Evolutionary conservation across 208 protist genomes (phyloP), one percentile per base, ranked within the genome.

Genomic region (Porcisia deanei): DNA sequence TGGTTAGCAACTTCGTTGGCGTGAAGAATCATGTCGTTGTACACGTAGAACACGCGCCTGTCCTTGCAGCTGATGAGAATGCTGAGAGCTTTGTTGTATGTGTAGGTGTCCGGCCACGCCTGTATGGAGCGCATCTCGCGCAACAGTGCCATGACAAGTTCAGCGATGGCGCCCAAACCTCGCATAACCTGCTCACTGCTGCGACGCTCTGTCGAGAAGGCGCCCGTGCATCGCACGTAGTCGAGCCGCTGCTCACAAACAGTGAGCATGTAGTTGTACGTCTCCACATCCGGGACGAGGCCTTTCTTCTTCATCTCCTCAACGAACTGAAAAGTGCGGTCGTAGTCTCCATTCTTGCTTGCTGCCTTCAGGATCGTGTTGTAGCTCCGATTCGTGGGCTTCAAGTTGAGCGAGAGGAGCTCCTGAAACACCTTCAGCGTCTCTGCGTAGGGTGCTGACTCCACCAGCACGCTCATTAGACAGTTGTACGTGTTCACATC

Each of bases 401-500:
- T 69, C 25, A 94, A 76, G 58, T 85, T 83, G 12, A 78, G 52
- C 5, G 86, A 72, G 2, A 85, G 73, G 83, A 98, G 88, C 58
- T 94, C 84, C 43, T 91, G 77, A 73, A 97, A 97, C 39, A 95
- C 89, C 22, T 77, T 83, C 59, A 94, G 81, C 22, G 89, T 94
- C 70, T 97, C 91, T 37, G 82, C 79, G 82, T 96, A 96, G n/a
- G 95, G 95, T 3, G 91, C 91, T 16, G 81, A 87, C 9, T 92
- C 89, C 39, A 89, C 83, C 66, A 97, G 83, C n/a, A 92, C 88
- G 77, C 90, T 96, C 88, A 98, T 96, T 58, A 96, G 79, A 73
- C 92, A 97, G 81, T 98, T 98, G 85, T 97, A 98, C 57, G 95
- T 98, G 83, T 96, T 93, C 16, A 91, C 87, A 71, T 97, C 88